A percentile compares a stretch with the other conserved stretches of the same genome.
phyloP scores from a whole-genome alignment of 345 rosid genomes.

The Erysimum cheiranthoides region DNA sequence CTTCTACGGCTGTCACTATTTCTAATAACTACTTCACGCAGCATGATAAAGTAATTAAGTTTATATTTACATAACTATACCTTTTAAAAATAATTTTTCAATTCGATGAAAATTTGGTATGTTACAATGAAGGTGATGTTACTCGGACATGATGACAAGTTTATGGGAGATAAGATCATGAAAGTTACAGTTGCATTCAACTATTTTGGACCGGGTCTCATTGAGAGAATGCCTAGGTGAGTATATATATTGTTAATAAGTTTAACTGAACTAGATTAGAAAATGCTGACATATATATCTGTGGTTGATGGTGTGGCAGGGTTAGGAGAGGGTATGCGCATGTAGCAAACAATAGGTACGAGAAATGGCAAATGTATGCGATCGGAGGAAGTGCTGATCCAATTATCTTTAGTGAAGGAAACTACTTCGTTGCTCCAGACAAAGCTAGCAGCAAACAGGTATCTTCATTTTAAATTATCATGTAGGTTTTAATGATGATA shows the following conservation, averaged over 20 bases:
- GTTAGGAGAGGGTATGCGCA: conserved; percentile 77
- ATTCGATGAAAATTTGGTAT: conserved; percentile 21
- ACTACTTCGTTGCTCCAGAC: conserved; percentile 65
- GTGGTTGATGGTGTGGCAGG: conserved; percentile 41
- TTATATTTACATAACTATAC: not conserved
- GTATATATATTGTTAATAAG: not conserved
- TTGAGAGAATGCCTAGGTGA: conserved; percentile 82
- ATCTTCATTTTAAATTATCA: not conserved
- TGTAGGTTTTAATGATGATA: not conserved
- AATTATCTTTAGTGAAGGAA: conserved; percentile 82
- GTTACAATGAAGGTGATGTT: conserved; percentile 58
- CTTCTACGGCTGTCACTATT: conserved; percentile 76
- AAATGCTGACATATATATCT: not conserved
- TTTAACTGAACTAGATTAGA: not conserved
- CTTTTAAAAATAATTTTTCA: not conserved
- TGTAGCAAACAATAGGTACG: conserved; percentile 83
- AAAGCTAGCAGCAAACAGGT: conserved; percentile 52
- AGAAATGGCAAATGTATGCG: conserved; percentile 83
- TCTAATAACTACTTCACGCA: conserved; percentile 70
- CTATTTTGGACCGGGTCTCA: conserved; percentile 68
- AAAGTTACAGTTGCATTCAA: conserved; percentile 77
- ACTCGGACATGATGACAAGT: conserved; percentile 64
- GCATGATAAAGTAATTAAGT: conserved; percentile 61
- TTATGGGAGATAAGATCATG: conserved; percentile 66
- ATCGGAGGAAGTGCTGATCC: conserved; percentile 91